Percentiles rank a stretch among this genome's conserved stretches.
These are phyloP conservation scores for Jamesozyma gamospora DNA, from an alignment of 805 yeast genomes.

Conservation along the genomic window DNA sequence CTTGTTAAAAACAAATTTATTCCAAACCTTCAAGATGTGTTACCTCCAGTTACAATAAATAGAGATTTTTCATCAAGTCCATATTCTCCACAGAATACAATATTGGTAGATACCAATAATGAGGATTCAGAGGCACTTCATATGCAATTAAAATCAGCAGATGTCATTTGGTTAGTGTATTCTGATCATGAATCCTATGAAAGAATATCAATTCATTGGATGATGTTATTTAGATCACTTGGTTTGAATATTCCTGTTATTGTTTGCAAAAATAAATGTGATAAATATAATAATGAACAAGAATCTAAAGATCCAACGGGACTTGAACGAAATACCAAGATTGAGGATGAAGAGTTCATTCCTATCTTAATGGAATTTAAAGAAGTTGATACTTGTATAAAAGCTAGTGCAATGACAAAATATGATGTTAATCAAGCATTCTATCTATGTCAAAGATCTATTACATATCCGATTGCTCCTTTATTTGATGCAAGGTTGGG, in stretches of 20 bases:
- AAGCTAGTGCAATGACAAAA: constrained; percentile 78
- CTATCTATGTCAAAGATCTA: constrained; percentile 86
- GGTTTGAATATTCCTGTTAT: constrained; percentile 94
- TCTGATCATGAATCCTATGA: constrained; percentile 93
- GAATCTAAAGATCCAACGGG: constrained; percentile 1
- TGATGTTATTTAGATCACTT: constrained; percentile 81
- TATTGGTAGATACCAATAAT: constrained; percentile 72
- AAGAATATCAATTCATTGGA: constrained; percentile 86
- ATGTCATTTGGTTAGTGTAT: constrained; percentile 90
- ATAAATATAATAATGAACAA: constrained; percentile 23
- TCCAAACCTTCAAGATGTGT: constrained; percentile 62
- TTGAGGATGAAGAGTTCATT: constrained; percentile 67
- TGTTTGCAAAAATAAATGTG: constrained; percentile 76
- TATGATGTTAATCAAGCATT: constrained; percentile 77
- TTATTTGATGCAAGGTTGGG: constrained; percentile 87
- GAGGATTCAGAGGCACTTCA: constrained; percentile 53
- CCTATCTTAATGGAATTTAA: constrained; percentile 84
- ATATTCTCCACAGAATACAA: constrained; percentile 53
- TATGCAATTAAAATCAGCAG: constrained; percentile 69
- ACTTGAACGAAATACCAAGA: constrained; percentile 31
- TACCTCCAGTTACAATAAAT: constrained; percentile 82
- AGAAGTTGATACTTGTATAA: constrained; percentile 85
- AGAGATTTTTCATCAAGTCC: constrained; percentile 51
- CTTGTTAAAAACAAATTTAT: constrained; percentile 75
- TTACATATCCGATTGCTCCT: constrained; percentile 88